Base-by-base conservation (phyloP, 2,329 filamentous ascomycete species). In the Neonectria ditissima region DNA sequence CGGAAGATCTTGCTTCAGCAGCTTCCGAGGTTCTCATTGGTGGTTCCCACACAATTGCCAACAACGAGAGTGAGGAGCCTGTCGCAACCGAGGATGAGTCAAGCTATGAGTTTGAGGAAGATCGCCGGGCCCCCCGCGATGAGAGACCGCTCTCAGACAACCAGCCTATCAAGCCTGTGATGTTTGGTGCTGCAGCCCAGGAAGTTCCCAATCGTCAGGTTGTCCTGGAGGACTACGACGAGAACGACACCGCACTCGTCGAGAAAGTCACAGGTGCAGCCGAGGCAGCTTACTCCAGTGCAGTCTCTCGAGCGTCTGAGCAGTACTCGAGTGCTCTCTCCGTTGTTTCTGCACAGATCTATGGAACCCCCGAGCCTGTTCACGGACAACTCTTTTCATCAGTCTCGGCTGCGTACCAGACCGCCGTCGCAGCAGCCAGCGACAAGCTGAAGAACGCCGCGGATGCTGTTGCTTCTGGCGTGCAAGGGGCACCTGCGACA, bases 381-480 rank as follows among this genome's bases (percentile, higher is more conserved):
- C 89, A 93, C 65, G 83, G 92, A 69, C 83, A 92, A 65, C 86
- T 93, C 75, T 80, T 92, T 13, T 86, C 89, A 9, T 92, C 91
- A 0, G 86, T 92, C 10, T 89, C 90, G 9, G 85, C 83, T 6
- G 90, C 87, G 1, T 94, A 93, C 73, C 89, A 90, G 34, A 85
- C 86, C 32, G 89, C 91, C 2, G 74, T 91, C 16, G 83, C 83
- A 1, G 85, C 85, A 5, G 91, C 91, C 13, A 90, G 85, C 69
- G 82, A 85, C 9, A 84, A 84, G 26, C 78, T 91, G 7, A 81
- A 86, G 41, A 82, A 81, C 28, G 88, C 87, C 5, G 75, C 88
- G n/a, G 80, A 80, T 14, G 83, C 83, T 6, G 86, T 85, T 2
- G 86, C 85, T 1, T 78, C 80, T 44, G 80, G 80, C 2, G 67